These are phyloP conservation scores for Eruca vesicaria DNA, from an alignment of 441 rosid genomes.

Conservation along the genomic window DNA sequence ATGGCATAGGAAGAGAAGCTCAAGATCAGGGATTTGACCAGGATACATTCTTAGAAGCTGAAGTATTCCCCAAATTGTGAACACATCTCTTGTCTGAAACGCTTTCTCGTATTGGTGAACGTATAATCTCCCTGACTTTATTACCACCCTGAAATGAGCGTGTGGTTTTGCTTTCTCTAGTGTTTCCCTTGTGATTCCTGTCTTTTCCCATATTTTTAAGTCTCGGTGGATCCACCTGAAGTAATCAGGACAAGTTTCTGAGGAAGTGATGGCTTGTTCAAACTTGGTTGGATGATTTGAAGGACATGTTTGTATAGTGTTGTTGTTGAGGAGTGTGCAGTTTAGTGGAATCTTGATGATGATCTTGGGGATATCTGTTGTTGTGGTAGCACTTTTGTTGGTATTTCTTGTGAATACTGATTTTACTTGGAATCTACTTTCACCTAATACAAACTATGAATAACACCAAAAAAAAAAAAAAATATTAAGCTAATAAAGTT, in stretches of 20 bases:
- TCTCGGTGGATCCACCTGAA: constrained; percentile 66
- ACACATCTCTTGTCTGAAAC: constrained; percentile 51
- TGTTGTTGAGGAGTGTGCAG: constrained; percentile 11
- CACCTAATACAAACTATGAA: background rate
- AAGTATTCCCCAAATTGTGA: constrained; percentile 62
- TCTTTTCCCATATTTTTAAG: constrained; percentile 46
- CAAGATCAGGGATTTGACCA: constrained; percentile 58
- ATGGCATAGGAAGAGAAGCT: constrained; percentile 51
- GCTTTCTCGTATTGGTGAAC: constrained; percentile 44
- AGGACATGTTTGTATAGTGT: constrained; percentile 26
- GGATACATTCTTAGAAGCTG: constrained; percentile 65
- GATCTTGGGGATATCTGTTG: background rate
- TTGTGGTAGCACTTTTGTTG: background rate
- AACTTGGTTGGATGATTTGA: constrained; percentile 23
- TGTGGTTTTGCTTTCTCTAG: constrained; percentile 38
- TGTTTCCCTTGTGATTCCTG: constrained; percentile 55
- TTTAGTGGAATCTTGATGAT: constrained; percentile 22
- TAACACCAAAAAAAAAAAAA: background rate
- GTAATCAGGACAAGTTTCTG: constrained; percentile 50
- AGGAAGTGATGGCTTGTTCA: constrained; percentile 12
- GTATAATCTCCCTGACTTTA: constrained; percentile 47
- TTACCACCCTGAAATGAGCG: constrained; percentile 51
- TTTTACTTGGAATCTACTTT: background rate
- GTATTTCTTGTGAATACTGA: background rate
- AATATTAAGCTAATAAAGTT: background rate